phyloP scores from a whole-genome alignment of 139 green algal genomes.

The Tetradesmus obliquus region DNA sequence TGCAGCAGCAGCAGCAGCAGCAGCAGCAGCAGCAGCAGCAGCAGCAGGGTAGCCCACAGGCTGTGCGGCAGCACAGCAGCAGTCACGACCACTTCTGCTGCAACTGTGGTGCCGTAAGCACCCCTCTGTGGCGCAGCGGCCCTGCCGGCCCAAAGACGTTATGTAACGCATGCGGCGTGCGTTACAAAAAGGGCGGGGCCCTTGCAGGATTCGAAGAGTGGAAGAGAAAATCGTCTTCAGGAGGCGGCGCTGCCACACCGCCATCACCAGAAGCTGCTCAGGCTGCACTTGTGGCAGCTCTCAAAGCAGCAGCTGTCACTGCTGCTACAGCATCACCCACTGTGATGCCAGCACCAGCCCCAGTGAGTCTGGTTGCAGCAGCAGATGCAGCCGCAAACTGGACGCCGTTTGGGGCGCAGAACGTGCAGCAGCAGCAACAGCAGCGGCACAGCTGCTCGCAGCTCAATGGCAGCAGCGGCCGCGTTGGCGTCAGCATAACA shows the following conservation, averaged over 20 bases:
- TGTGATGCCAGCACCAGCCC: neutral
- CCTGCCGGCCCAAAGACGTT: conserved; percentile 80
- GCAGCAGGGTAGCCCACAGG: neutral
- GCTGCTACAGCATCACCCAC: neutral
- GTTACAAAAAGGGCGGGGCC: conserved; percentile 75
- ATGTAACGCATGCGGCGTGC: conserved; percentile 86
- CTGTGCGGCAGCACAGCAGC: neutral
- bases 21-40: neutral
- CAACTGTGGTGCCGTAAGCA: conserved; percentile 65
- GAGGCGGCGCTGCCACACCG: neutral
- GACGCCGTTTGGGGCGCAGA: neutral
- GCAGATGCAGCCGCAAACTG: conserved; percentile 16
- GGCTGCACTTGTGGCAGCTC: neutral
- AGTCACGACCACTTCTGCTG: conserved; percentile 56
- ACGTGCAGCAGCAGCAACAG: conserved; percentile 35
- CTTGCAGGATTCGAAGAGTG: conserved; percentile 48
- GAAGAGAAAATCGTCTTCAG: neutral
- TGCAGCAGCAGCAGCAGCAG: neutral
- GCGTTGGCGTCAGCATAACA: conserved; percentile 14
- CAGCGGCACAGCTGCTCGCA: neutral
- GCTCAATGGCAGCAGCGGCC: neutral
- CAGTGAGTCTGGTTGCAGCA: neutral
- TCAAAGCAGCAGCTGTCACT: neutral
- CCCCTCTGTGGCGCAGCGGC: conserved; percentile 81
- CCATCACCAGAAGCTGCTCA: neutral